phyloP scores from a whole-genome alignment of 1,284 basidiomycete genomes.

The Prillingera fragicola region DNA sequence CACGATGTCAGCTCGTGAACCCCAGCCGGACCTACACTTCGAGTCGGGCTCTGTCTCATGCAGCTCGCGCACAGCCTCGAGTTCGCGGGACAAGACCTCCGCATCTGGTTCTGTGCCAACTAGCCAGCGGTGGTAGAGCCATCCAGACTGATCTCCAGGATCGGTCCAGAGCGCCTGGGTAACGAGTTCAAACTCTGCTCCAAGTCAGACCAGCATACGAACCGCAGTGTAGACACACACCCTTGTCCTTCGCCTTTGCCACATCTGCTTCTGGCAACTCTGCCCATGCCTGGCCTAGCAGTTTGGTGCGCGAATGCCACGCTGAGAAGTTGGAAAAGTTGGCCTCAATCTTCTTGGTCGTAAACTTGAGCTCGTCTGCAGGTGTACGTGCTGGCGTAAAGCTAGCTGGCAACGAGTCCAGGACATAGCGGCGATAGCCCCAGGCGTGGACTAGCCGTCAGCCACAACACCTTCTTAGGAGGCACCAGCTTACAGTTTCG shows the following conservation, averaged over 20 bases:
- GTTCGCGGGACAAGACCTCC: conserved; percentile 66
- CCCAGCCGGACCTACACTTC: conserved; percentile 62
- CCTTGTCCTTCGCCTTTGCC: conserved; percentile 58
- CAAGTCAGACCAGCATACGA: conserved; percentile 1
- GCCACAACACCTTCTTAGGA: neutral
- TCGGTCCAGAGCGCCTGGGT: conserved; percentile 95
- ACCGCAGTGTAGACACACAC: conserved; percentile 50
- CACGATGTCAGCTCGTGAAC: conserved; percentile 3
- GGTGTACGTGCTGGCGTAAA: conserved; percentile 48
- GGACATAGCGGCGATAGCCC: conserved; percentile 80
- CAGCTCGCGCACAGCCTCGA: conserved; percentile 75
- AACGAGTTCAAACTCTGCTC: conserved; percentile 82
- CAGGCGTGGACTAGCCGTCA: conserved; percentile 71
- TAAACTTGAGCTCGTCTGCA: conserved; percentile 66
- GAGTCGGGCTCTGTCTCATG: conserved; percentile 84
- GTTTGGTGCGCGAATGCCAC: conserved; percentile 94
- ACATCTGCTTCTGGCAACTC: conserved; percentile 53
- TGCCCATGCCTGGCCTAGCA: conserved; percentile 66
- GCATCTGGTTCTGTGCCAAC: conserved; percentile 65
- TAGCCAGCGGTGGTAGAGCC: conserved; percentile 98
- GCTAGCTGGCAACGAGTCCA: conserved; percentile 58
- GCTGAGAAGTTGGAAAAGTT: conserved; percentile 98
- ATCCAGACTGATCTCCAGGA: conserved; percentile 90
- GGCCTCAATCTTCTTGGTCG: conserved; percentile 81
- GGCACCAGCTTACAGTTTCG: conserved; percentile 70